phyloP scores from a whole-genome alignment of 2,329 filamentous ascomycete species.

The Byssothecium circinans region DNA sequence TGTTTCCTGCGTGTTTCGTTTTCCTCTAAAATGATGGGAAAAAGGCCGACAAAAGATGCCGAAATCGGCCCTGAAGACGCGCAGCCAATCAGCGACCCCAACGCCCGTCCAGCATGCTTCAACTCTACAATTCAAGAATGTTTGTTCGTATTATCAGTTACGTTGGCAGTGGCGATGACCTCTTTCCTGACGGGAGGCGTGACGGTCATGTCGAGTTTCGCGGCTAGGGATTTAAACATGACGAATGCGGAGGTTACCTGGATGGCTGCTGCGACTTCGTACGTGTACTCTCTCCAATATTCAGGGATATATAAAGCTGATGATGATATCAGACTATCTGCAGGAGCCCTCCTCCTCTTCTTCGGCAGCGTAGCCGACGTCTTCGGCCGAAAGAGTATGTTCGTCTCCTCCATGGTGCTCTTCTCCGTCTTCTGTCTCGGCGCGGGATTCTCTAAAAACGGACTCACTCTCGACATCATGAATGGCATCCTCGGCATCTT shows the following conservation, averaged over 20 bases:
- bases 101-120: slow-evolving; percentile 60
- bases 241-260: slow-evolving; percentile 67
- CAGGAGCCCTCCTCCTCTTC: slow-evolving; percentile 66
- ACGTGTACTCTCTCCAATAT: slow-evolving; percentile 27
- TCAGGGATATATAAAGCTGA: background rate
- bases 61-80: background rate
- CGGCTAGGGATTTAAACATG: slow-evolving; percentile 63
- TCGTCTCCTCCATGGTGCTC: slow-evolving; percentile 61
- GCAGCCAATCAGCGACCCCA: slow-evolving; percentile 31
- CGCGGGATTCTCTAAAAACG: slow-evolving; percentile 61
- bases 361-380: slow-evolving; percentile 68
- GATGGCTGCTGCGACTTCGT: slow-evolving; percentile 65
- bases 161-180: slow-evolving; percentile 66
- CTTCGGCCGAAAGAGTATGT: slow-evolving; percentile 64
- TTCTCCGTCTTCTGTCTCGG: slow-evolving; percentile 61
- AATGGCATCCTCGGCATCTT: slow-evolving; percentile 67
- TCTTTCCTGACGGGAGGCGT: slow-evolving; percentile 62
- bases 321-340: slow-evolving; percentile 54
- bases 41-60: background rate
- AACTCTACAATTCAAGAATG: slow-evolving; percentile 63
- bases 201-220: slow-evolving; percentile 64
- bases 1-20: background rate
- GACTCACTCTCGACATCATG: slow-evolving; percentile 63
- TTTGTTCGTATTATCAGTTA: slow-evolving; percentile 66
- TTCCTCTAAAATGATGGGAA: background rate